Evolutionary conservation across 2,329 filamentous ascomycete species (phyloP).

Genomic region (Moelleriella libera): DNA sequence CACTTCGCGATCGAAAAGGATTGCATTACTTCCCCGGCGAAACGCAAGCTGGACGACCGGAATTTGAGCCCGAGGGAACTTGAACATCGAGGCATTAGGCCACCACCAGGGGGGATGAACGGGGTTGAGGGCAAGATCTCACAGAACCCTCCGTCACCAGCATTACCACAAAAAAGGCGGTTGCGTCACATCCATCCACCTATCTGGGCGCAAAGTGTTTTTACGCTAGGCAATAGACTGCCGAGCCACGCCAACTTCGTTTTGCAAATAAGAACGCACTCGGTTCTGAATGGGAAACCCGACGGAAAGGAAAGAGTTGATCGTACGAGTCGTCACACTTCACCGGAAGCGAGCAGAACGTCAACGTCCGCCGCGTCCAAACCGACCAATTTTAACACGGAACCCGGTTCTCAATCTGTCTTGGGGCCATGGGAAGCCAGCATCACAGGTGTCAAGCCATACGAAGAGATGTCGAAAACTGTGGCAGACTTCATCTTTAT

Average conservation of each 20-base stretch:
- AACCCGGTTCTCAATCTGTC: conserved; percentile 18
- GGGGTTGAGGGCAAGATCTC: conserved; percentile 15
- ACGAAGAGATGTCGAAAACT: conserved; percentile 58
- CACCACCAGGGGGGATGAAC: conserved; percentile 35
- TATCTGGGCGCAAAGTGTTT: conserved; percentile 32
- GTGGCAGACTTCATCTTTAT: conserved; percentile 74
- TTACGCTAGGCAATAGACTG: conserved; percentile 17
- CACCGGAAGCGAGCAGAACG: conserved; percentile 28
- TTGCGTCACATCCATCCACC: conserved; percentile 24
- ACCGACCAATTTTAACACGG: conserved; percentile 7
- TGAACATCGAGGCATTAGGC: conserved; percentile 32
- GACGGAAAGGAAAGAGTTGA: conserved; percentile 15
- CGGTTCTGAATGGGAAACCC: conserved; percentile 23
- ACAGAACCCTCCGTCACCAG: conserved; percentile 13
- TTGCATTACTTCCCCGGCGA: conserved; percentile 21
- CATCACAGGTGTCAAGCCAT: conserved; percentile 55
- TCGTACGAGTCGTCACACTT: conserved; percentile 27
- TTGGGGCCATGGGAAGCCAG: conserved; percentile 50
- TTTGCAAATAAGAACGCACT: conserved; percentile 23
- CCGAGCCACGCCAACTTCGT: conserved; percentile 30
- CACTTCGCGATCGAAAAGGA: conserved; percentile 15
- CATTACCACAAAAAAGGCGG: conserved; percentile 22
- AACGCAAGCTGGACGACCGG: conserved; percentile 24
- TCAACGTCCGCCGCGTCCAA: conserved; percentile 9
- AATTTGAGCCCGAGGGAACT: conserved; percentile 34